Evolutionary conservation across 2,329 filamentous ascomycete genomes (phyloP).

Genomic region (Penicillium griseofulvum): DNA sequence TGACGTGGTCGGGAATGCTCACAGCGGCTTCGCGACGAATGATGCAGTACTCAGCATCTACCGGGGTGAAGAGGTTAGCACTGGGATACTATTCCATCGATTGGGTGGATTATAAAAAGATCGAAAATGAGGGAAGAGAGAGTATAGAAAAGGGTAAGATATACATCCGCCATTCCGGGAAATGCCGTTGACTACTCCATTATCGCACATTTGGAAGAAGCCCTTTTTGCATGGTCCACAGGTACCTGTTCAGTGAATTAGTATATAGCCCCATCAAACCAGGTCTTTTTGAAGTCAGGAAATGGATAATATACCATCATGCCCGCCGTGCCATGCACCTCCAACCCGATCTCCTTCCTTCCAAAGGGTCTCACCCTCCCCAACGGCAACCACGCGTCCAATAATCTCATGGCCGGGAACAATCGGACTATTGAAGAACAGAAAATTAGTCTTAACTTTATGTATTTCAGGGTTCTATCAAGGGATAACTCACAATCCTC

Average conservation of each 20-base stretch:
- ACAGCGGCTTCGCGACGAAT: constrained; percentile 43
- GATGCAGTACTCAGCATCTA: constrained; percentile 40
- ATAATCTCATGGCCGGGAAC: background rate
- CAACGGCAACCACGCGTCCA: background rate
- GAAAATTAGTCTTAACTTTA: background rate
- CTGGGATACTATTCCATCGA: background rate
- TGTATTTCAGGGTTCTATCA: too few species aligned
- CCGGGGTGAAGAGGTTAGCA: background rate
- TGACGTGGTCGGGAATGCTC: constrained; percentile 47
- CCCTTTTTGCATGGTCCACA: background rate
- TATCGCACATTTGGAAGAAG: background rate
- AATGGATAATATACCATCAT: background rate
- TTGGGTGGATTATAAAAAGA: background rate
- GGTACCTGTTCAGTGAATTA: background rate
- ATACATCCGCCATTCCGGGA: background rate
- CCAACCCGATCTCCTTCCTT: background rate
- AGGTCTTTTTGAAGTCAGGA: background rate
- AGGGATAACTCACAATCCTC: background rate
- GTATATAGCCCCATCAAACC: background rate
- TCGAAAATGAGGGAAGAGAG: too few species aligned
- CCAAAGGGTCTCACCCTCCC: background rate
- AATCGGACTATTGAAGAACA: background rate
- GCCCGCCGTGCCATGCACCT: background rate
- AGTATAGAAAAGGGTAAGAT: background rate
- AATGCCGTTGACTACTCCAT: background rate